A percentile compares a stretch with the other conserved stretches of the same genome.
Conservation (phyloP, 2,329 filamentous ascomycete species). For the Hymenoscyphus infarciens region DNA sequence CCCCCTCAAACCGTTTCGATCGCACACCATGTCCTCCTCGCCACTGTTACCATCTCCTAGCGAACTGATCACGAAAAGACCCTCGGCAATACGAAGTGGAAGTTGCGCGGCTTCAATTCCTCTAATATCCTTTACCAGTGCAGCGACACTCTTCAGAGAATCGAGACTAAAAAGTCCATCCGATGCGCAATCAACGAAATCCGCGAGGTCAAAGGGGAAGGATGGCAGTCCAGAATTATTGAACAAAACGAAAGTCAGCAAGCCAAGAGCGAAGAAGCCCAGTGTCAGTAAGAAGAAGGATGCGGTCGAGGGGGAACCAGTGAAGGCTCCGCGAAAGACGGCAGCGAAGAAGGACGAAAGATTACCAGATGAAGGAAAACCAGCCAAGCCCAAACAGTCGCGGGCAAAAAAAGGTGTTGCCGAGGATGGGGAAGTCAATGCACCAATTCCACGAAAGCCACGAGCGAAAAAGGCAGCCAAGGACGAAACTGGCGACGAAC, state of each 20-base stretch:
- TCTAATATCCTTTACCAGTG: conserved; percentile 41
- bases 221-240: neutral
- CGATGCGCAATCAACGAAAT: conserved; percentile 8
- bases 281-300: conserved; percentile 1
- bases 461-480: conserved; percentile 25
- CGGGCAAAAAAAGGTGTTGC: conserved; percentile 26
- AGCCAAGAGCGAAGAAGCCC: conserved; percentile 13
- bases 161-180: conserved; percentile 9
- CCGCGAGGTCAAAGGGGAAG: neutral
- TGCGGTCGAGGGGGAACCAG: conserved; percentile 9
- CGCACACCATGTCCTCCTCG: conserved; percentile 31
- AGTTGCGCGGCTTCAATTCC: conserved; percentile 40
- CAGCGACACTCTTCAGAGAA: conserved; percentile 33
- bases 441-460: conserved; percentile 16
- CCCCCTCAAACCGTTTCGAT: conserved; percentile 23
- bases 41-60: conserved; percentile 49
- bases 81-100: conserved; percentile 35
- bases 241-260: conserved; percentile 9
- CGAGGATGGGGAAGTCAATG: conserved; percentile 12
- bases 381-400: conserved; percentile 23
- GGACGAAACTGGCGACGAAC: conserved; percentile 8
- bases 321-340: conserved; percentile 27
- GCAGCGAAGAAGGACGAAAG: conserved; percentile 20
- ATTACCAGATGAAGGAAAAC: conserved; percentile 15
- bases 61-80: conserved; percentile 42